Percentiles rank a stretch among this genome's conserved stretches.
These are phyloP conservation scores for Metarhizium sp. DNA, from an alignment of 2,329 filamentous ascomycete species.

Conservation along the genomic window DNA sequence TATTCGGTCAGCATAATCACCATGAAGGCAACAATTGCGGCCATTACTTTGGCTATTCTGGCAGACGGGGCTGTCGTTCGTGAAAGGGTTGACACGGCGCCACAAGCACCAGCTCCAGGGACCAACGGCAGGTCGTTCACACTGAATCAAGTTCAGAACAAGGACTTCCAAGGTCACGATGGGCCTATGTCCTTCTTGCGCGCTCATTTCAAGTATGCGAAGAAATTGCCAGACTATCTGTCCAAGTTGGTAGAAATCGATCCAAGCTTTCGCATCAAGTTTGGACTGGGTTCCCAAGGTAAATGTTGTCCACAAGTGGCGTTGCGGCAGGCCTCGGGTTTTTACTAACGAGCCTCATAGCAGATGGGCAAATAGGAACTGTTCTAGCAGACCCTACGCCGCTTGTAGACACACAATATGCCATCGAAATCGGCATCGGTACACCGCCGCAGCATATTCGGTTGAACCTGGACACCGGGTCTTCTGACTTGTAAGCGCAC, in stretches of 20 bases:
- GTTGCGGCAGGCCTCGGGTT: not conserved
- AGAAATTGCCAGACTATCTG: slow-evolving; percentile 18
- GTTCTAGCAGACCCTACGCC: slow-evolving; percentile 18
- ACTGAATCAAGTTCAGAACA: slow-evolving; percentile 25
- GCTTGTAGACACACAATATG: slow-evolving; percentile 44
- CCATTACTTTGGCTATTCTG: slow-evolving; percentile 3
- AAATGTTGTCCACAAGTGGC: not conserved
- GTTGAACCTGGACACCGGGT: slow-evolving; percentile 60
- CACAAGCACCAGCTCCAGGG: not conserved
- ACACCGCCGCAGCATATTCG: slow-evolving; percentile 45
- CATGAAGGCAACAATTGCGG: slow-evolving; percentile 6
- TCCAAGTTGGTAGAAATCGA: slow-evolving; percentile 14
- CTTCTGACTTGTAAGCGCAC: slow-evolving; percentile 35
- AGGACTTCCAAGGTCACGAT: slow-evolving; percentile 21
- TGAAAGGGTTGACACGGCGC: not conserved
- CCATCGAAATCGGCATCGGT: slow-evolving; percentile 55
- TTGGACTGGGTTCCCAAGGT: slow-evolving; percentile 6
- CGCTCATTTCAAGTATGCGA: slow-evolving; percentile 28
- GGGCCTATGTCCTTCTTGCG: slow-evolving; percentile 19
- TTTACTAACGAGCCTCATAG: slow-evolving; percentile 1
- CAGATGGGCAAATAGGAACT: slow-evolving; percentile 12
- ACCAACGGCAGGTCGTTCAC: slow-evolving; percentile 12
- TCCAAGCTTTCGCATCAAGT: slow-evolving; percentile 15
- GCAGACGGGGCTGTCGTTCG: slow-evolving; percentile 5
- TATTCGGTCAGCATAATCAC: not conserved